phyloP scores from a whole-genome alignment of 192 early-diverging fungal species.

The Umbelopsis ramanniana region DNA sequence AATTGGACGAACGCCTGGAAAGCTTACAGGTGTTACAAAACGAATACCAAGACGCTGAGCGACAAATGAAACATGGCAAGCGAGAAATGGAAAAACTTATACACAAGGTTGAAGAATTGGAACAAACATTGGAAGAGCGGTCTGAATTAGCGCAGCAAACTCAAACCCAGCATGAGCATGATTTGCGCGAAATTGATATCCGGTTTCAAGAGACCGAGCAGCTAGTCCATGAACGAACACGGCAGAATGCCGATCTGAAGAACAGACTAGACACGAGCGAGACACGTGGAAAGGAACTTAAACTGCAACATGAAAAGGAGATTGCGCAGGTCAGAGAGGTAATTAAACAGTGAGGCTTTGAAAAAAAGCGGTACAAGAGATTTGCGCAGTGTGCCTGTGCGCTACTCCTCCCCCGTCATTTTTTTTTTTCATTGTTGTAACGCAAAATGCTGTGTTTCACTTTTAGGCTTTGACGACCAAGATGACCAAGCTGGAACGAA shows the following conservation, averaged over 20 bases:
- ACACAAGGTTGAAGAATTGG: conserved; percentile 20
- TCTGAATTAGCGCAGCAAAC: background rate
- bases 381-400: too few relatives aligned
- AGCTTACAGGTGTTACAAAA: background rate
- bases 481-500: conserved; percentile 19
- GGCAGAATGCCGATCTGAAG: conserved; percentile 21
- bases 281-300: conserved; percentile 10
- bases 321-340: conserved; percentile 21
- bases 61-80: conserved; percentile 10
- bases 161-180: conserved; percentile 19
- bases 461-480: conserved; percentile 12
- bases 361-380: too few relatives aligned
- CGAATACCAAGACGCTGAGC: background rate
- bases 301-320: conserved; percentile 6
- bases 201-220: conserved; percentile 22
- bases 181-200: background rate
- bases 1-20: background rate
- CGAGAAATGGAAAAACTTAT: conserved; percentile 19
- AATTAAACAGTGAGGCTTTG: background rate
- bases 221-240: conserved; percentile 22
- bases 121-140: conserved; percentile 15
- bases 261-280: background rate
- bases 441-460: background rate
- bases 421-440: background rate
- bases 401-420: background rate